These are phyloP conservation scores for Hymenoscyphus repandus DNA, from an alignment of 2,329 filamentous ascomycete species.

Conservation along the genomic window DNA sequence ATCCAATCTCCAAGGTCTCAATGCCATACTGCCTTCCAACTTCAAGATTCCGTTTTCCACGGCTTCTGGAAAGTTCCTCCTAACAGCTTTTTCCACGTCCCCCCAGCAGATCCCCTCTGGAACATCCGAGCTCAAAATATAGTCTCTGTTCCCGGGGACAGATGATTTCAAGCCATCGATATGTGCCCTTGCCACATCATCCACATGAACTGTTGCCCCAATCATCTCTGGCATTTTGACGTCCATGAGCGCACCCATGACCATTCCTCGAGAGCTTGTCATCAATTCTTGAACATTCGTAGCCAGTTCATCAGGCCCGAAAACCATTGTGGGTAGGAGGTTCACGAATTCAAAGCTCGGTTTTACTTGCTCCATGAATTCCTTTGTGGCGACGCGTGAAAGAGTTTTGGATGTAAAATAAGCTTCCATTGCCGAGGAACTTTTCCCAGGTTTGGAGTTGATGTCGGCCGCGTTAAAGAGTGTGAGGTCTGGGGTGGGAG, in stretches of 20 bases:
- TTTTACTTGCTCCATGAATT: slow-evolving; percentile 20
- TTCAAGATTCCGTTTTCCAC: slow-evolving; percentile 17
- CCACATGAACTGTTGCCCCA: slow-evolving; percentile 16
- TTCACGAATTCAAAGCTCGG: slow-evolving; percentile 16
- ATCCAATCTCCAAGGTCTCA: slow-evolving; percentile 11
- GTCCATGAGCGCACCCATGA: slow-evolving; percentile 2
- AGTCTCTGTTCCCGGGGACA: slow-evolving; percentile 16
- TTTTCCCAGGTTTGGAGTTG: slow-evolving; percentile 3
- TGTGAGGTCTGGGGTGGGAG: slow-evolving; percentile 13
- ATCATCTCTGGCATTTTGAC: not conserved
- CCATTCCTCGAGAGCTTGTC: not conserved
- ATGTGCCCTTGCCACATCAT: slow-evolving; percentile 21
- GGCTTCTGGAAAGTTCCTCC: slow-evolving; percentile 16
- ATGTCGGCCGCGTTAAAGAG: slow-evolving; percentile 16
- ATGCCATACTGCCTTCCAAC: slow-evolving; percentile 3
- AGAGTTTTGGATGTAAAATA: slow-evolving; percentile 30
- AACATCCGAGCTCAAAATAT: slow-evolving; percentile 7
- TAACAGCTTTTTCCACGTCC: slow-evolving; percentile 16
- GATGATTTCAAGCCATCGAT: slow-evolving; percentile 15
- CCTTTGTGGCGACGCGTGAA: slow-evolving; percentile 20
- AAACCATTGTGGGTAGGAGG: slow-evolving; percentile 14
- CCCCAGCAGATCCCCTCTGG: slow-evolving; percentile 19
- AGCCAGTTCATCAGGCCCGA: slow-evolving; percentile 15
- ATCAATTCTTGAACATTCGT: slow-evolving; percentile 9
- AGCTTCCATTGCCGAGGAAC: slow-evolving; percentile 23